Conservation (phyloP, 2,329 filamentous ascomycete species). For the Cladosporium sp. region DNA sequence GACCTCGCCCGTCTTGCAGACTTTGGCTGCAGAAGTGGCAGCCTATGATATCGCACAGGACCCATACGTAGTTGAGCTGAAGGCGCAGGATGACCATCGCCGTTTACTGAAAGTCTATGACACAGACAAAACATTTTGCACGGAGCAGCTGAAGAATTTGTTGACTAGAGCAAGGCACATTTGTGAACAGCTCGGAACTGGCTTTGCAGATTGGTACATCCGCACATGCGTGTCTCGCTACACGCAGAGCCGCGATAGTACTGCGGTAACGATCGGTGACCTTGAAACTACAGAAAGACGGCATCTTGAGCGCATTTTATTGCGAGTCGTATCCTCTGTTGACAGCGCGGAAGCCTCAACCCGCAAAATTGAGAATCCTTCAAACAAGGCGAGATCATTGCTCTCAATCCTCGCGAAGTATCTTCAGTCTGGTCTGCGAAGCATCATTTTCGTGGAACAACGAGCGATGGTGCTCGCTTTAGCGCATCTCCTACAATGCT, state of each 20-base stretch:
- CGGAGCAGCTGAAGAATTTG: slow-evolving; percentile 35
- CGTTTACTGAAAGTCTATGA: slow-evolving; percentile 26
- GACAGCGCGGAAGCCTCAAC: background rate
- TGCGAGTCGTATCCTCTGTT: background rate
- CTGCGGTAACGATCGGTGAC: slow-evolving; percentile 25
- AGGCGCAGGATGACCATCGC: slow-evolving; percentile 23
- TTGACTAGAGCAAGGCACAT: slow-evolving; percentile 31
- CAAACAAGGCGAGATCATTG: slow-evolving; percentile 26
- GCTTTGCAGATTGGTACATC: slow-evolving; percentile 38
- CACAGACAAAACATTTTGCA: slow-evolving; percentile 37
- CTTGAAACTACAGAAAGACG: slow-evolving; percentile 32
- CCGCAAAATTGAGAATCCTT: background rate
- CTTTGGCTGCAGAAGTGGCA: slow-evolving; percentile 17
- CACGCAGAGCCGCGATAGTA: slow-evolving; percentile 21
- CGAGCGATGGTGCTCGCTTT: slow-evolving; percentile 41
- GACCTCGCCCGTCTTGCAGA: slow-evolving; percentile 9
- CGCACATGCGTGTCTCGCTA: slow-evolving; percentile 33
- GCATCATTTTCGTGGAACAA: slow-evolving; percentile 46
- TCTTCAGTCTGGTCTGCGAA: slow-evolving; percentile 32
- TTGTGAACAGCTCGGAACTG: slow-evolving; percentile 35
- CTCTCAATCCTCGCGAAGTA: slow-evolving; percentile 34
- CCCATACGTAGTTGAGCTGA: slow-evolving; percentile 37
- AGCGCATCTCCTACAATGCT: slow-evolving; percentile 21
- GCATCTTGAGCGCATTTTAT: slow-evolving; percentile 23
- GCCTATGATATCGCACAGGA: slow-evolving; percentile 34